phyloP scores from a whole-genome alignment of 129 eudicot species.

The Glebionis coronaria region DNA sequence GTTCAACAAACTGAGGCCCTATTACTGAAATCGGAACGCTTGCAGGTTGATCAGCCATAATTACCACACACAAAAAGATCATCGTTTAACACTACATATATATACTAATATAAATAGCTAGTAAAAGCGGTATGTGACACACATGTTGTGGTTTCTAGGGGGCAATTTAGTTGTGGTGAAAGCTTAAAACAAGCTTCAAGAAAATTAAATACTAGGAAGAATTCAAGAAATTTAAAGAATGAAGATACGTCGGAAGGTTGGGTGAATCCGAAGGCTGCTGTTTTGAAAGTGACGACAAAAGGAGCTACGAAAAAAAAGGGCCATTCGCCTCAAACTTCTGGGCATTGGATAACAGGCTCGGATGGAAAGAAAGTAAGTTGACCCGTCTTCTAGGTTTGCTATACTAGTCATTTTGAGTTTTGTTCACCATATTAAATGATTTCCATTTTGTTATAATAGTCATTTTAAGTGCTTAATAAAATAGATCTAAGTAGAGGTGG shows the following conservation, averaged over 20 bases:
- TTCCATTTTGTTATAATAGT: background rate
- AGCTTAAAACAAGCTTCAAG: constrained; percentile 40
- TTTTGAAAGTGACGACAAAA: constrained; percentile 36
- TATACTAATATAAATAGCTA: too few species aligned
- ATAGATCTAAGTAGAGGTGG: constrained; percentile 6
- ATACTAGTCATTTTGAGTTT: background rate
- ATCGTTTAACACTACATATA: too few species aligned
- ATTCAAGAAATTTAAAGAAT: constrained; percentile 24
- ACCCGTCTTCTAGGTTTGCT: constrained; percentile 6
- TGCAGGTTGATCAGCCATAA: too few species aligned
- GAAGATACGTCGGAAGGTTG: constrained; percentile 46
- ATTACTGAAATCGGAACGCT: too few species aligned
- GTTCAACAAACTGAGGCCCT: too few species aligned
- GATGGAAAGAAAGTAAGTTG: constrained; percentile 75
- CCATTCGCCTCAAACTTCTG: constrained; percentile 49
- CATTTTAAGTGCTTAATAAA: constrained; percentile 3
- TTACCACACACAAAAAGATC: too few species aligned
- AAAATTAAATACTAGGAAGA: constrained; percentile 25
- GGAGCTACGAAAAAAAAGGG: constrained; percentile 60
- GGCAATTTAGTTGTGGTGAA: constrained; percentile 55
- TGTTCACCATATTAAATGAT: background rate
- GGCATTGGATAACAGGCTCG: constrained; percentile 62
- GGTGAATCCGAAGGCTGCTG: constrained; percentile 65
- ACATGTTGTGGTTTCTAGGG: constrained; percentile 43
- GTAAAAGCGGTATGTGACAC: too few species aligned